Base-by-base conservation (phyloP, 2,329 filamentous ascomycete genomes). In the Parafenestella ontariensis region DNA sequence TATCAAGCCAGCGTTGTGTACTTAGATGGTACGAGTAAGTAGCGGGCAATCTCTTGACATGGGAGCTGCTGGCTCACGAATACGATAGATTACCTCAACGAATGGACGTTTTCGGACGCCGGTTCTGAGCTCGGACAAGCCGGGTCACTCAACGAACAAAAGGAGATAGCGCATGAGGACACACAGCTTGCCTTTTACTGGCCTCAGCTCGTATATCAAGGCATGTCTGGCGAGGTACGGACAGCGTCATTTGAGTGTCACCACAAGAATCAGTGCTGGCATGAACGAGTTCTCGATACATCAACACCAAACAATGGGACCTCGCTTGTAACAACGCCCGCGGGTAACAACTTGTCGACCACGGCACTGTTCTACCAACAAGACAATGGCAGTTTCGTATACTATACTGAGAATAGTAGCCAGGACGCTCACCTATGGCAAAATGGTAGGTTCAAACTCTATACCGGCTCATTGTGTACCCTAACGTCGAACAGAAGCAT, bases 81-180 rank as follows among this genome's bases (percentile, higher is more conserved):
- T 28, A 3, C 3, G 28, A 11, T 17, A 64, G 61, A 62, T 28
- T 53, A 57, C 36, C 36, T 64, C 11, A 54, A 46, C 15, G 61
- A 62, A 48, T 64, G 54, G 58, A 56, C 54, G 7, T 62, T 64
- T 28, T 37, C 52, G n/a, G 61, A 62, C 34, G 53, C n/a, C 39
- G 54, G 54, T 2, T 31, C 59, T 40, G 54, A 49, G 11, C 15
- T 52, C 28, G 61, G 61, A 3, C 51, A 49, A 21, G 47, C 59
- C 18, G 61, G 61, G 6, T 45, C 61, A 6, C 47, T 64, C 18
- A 58, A 18, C 28, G 7, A 54, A 10, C 56, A 64, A 44, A 60
- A 56, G 34, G 59, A 64, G 21, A 58, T 56, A 8, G 56, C 61
- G 10, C 49, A 52, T 23, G 41, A 48, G 21, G 46, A 48, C 5